These are phyloP conservation scores for Backusella psychrophila DNA, from an alignment of 192 early-diverging fungal genomes.

Conservation along the genomic window DNA sequence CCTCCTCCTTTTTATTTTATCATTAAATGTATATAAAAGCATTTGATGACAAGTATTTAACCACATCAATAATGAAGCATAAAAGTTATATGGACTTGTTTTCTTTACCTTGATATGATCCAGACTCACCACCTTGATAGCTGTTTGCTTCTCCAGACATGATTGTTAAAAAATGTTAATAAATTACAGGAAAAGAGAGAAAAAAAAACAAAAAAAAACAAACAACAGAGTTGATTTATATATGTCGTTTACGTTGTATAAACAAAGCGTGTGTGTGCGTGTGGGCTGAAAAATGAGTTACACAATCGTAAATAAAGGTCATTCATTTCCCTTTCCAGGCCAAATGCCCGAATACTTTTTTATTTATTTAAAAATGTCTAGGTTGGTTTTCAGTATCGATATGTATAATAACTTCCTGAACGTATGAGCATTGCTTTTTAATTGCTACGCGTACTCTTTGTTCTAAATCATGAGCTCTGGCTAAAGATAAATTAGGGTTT, in stretches of 20 bases:
- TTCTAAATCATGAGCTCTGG: conserved; percentile 45
- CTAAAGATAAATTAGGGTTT: conserved; percentile 46
- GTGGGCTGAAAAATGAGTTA: neutral
- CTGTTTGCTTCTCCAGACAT: conserved; percentile 13
- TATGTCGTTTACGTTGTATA: neutral
- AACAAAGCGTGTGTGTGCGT: neutral
- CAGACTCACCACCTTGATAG: conserved; percentile 9
- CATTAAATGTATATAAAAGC: neutral
- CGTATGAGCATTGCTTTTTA: conserved; percentile 33
- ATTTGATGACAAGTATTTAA: neutral
- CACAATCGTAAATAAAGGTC: neutral
- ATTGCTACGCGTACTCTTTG: conserved; percentile 28
- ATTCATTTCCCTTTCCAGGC: neutral
- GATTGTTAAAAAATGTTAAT: neutral
- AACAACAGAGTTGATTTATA: neutral
- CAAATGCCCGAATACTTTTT: neutral
- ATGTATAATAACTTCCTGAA: conserved; percentile 41
- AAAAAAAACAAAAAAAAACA: conserved; percentile 10
- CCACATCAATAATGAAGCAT: neutral
- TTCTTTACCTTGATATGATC: conserved; percentile 15
- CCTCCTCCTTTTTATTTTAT: neutral
- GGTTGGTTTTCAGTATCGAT: conserved; percentile 29
- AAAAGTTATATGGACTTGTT: neutral
- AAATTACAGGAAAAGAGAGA: neutral
- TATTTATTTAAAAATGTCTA: conserved; percentile 11